Evolutionary conservation across 306 rosid genomes (phyloP).

Genomic region (Malus sylvestris): DNA sequence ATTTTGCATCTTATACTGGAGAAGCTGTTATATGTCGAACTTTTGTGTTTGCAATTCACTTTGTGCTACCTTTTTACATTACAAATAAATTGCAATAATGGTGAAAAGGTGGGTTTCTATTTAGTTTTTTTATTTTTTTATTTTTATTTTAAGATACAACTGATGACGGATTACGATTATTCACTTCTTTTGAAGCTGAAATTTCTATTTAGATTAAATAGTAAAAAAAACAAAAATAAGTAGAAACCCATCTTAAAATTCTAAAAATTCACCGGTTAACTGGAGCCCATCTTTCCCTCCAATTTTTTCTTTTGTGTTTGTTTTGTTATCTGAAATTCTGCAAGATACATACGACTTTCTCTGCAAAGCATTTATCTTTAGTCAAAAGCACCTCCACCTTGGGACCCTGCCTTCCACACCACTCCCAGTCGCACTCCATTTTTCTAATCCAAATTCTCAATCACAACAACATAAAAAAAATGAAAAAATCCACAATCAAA

Average conservation of each 20-base stretch:
- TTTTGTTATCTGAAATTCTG: neutral
- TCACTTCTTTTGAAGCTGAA: no score
- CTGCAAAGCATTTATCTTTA: conserved; percentile 42
- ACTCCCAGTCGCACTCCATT: neutral
- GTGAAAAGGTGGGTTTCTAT: no score
- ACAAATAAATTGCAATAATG: no score
- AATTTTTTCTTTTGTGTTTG: neutral
- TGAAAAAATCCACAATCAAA: neutral
- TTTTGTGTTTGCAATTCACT: no score
- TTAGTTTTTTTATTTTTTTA: no score
- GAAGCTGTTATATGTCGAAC: no score
- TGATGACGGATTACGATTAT: no score
- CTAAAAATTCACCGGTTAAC: conserved; percentile 11
- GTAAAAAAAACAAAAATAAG: neutral
- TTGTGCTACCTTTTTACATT: no score
- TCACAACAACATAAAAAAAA: conserved; percentile 12
- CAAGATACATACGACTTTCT: conserved; percentile 17
- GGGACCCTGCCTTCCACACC: conserved; percentile 36
- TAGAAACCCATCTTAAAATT: neutral
- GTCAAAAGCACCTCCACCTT: conserved; percentile 64
- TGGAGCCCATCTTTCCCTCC: conserved; percentile 28
- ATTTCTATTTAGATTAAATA: neutral
- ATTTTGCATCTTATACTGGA: no score
- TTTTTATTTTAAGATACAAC: no score
- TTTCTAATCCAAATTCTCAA: conserved; percentile 28